Percentiles rank a stretch among this genome's conserved stretches.
These are phyloP conservation scores for Penicillium sp. DNA, from an alignment of 2,329 filamentous ascomycete species.

Conservation along the genomic window DNA sequence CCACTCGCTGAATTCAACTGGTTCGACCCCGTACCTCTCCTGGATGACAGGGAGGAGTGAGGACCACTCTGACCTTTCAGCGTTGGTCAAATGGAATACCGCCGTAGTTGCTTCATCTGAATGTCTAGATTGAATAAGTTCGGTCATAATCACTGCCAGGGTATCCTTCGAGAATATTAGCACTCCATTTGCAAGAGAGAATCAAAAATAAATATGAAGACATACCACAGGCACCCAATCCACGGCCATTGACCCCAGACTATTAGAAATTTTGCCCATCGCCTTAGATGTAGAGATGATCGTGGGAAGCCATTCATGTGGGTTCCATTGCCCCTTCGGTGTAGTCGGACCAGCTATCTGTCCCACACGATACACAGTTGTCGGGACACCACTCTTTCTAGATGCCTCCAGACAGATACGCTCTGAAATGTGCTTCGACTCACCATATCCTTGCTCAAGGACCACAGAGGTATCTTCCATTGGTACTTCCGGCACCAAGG, in stretches of 20 bases:
- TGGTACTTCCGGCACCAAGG: constrained; percentile 33
- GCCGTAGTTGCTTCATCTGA: constrained; percentile 21
- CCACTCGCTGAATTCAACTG: constrained; percentile 54
- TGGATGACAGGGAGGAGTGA: constrained; percentile 49
- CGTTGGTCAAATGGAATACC: constrained; percentile 57
- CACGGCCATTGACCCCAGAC: constrained; percentile 51
- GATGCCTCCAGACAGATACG: constrained; percentile 47
- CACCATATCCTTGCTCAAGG: constrained; percentile 39
- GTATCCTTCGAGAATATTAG: constrained; percentile 28
- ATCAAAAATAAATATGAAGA: background rate
- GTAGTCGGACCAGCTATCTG: constrained; percentile 39
- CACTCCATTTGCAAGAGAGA: background rate
- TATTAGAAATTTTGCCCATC: constrained; percentile 52
- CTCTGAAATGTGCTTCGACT: constrained; percentile 48
- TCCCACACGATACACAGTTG: constrained; percentile 36
- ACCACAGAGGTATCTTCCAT: constrained; percentile 33
- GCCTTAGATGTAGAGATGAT: constrained; percentile 55
- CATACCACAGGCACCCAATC: constrained; percentile 52
- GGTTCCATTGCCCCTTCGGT: constrained; percentile 57
- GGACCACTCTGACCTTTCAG: constrained; percentile 45
- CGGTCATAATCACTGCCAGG: constrained; percentile 52
- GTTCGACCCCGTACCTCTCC: constrained; percentile 45
- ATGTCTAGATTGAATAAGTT: constrained; percentile 46
- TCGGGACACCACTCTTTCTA: constrained; percentile 21
- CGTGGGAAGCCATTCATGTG: constrained; percentile 61